Percentiles rank a stretch among this genome's conserved stretches.
These are phyloP conservation scores for Suhomyces sp. DNA, from an alignment of 805 yeast genomes.

Conservation along the genomic window DNA sequence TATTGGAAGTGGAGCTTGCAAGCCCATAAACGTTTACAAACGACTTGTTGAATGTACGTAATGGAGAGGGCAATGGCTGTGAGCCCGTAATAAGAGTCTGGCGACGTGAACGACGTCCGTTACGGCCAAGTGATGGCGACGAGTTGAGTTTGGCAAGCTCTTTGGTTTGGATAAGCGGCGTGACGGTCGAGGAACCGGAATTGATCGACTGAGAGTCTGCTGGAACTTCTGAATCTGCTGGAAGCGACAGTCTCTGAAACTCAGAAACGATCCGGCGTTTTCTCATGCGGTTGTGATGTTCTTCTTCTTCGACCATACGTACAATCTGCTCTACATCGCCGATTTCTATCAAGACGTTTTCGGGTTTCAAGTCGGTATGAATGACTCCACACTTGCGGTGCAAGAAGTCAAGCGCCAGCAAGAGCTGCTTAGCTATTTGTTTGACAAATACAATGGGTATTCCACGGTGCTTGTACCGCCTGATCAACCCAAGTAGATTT, in stretches of 20 bases:
- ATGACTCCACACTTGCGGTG: conserved; percentile 73
- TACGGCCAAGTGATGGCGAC: conserved; percentile 41
- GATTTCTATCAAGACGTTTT: conserved; percentile 72
- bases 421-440: conserved; percentile 75
- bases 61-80: conserved; percentile 88
- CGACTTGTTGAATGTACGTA: conserved; percentile 53
- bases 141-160: conserved; percentile 8
- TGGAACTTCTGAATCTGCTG: neutral
- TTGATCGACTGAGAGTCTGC: neutral
- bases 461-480: conserved; percentile 73
- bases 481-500: conserved; percentile 78
- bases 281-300: conserved; percentile 46
- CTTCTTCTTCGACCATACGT: conserved; percentile 58
- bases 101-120: conserved; percentile 58
- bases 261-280: conserved; percentile 29
- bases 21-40: conserved; percentile 36
- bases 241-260: conserved; percentile 8
- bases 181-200: neutral
- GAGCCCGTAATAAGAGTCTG: conserved; percentile 84
- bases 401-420: conserved; percentile 67
- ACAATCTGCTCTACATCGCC: conserved; percentile 82
- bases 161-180: neutral
- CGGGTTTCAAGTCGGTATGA: conserved; percentile 74
- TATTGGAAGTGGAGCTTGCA: conserved; percentile 38
- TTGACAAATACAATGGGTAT: conserved; percentile 75